These are phyloP conservation scores for Microcyclospora tardicrescens DNA, from an alignment of 2,329 filamentous ascomycete genomes.

Conservation along the genomic window DNA sequence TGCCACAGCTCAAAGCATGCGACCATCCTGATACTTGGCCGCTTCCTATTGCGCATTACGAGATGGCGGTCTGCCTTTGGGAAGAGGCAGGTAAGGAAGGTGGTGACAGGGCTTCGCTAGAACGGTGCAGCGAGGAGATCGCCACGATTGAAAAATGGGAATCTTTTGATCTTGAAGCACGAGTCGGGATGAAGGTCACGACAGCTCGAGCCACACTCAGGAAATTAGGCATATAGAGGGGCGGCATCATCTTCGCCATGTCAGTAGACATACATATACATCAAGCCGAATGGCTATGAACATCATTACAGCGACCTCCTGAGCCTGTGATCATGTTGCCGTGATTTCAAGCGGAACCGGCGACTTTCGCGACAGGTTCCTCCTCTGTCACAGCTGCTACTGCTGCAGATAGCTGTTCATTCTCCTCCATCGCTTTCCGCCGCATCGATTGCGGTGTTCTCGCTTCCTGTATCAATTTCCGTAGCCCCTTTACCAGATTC, in stretches of 20 bases:
- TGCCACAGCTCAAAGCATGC: constrained; percentile 36
- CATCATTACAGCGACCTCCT: not conserved
- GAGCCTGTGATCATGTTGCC: too few species aligned
- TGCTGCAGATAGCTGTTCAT: constrained; percentile 27
- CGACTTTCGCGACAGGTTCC: not conserved
- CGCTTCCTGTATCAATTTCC: constrained; percentile 47
- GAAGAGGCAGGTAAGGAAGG: constrained; percentile 40
- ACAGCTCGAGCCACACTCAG: constrained; percentile 53
- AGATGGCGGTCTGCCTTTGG: constrained; percentile 75
- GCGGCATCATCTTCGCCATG: not conserved
- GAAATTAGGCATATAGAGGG: constrained; percentile 10
- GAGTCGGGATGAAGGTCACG: constrained; percentile 59
- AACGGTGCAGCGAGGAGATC: constrained; percentile 52
- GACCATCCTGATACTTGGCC: constrained; percentile 54
- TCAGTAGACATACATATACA: not conserved
- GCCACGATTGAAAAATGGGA: constrained; percentile 60
- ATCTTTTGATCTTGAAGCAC: constrained; percentile 57
- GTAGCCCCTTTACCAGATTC: constrained; percentile 51
- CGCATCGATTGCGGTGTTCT: constrained; percentile 26
- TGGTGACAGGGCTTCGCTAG: constrained; percentile 33
- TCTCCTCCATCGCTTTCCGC: constrained; percentile 18
- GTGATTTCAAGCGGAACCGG: not conserved
- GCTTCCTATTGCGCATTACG: constrained; percentile 66
- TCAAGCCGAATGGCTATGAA: not conserved
- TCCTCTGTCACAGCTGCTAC: constrained; percentile 4